A percentile compares a stretch with the other conserved stretches of the same genome.
Evolutionary conservation across 2,329 filamentous ascomycete genomes (phyloP).

Genomic region (Didymella arachidicola): DNA sequence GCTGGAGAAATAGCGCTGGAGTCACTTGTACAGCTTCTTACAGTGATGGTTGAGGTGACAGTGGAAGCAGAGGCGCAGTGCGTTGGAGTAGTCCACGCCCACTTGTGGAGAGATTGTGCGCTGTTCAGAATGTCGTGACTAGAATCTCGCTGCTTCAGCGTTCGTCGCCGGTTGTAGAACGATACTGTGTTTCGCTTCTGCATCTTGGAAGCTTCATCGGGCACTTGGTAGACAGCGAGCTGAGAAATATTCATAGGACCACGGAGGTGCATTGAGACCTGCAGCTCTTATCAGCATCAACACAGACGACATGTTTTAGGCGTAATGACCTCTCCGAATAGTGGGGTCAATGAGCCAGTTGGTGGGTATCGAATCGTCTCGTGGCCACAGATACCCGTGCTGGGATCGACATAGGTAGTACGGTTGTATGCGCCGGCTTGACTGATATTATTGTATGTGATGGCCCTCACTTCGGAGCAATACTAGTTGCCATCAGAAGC

Average conservation of each 20-base stretch:
- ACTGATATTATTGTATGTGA: conserved; percentile 72
- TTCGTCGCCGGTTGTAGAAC: conserved; percentile 28
- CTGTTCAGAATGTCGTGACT: neutral
- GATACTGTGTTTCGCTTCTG: conserved; percentile 28
- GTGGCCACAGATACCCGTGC: conserved; percentile 64
- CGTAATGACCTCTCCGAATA: conserved; percentile 70
- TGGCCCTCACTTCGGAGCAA: conserved; percentile 69
- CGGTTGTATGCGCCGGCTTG: conserved; percentile 69
- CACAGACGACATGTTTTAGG: neutral
- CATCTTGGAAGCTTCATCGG: conserved; percentile 27
- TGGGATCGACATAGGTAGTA: conserved; percentile 66
- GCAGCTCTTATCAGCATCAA: conserved; percentile 9
- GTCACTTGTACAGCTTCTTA: conserved; percentile 18
- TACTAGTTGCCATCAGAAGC: conserved; percentile 67
- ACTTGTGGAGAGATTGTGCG: conserved; percentile 1
- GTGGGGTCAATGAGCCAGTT: conserved; percentile 68
- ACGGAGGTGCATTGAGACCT: conserved; percentile 77
- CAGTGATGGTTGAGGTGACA: conserved; percentile 23
- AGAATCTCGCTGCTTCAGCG: conserved; percentile 13
- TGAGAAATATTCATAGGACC: conserved; percentile 73
- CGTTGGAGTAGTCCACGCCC: conserved; percentile 15
- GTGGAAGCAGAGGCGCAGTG: conserved; percentile 17
- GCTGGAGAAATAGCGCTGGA: neutral
- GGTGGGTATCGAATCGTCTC: conserved; percentile 64
- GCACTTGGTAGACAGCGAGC: conserved; percentile 71